Evolutionary conservation across 345 rosid species (phyloP).

Genomic region (Isatis tinctoria): DNA sequence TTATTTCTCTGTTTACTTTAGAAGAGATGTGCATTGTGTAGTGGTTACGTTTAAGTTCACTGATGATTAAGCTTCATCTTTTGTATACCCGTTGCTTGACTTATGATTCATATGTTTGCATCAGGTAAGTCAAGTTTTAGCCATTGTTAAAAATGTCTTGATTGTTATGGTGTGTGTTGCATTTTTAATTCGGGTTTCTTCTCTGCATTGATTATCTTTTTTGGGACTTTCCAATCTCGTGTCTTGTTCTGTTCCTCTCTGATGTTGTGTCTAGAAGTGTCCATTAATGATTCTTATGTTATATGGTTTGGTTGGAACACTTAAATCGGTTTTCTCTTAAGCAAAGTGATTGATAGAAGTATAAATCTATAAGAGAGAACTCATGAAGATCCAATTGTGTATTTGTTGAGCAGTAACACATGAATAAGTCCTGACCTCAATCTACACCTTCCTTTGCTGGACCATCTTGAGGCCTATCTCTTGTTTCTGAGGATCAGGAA

Average conservation of each 20-base stretch:
- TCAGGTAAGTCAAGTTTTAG: not conserved
- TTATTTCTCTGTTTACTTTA: not conserved
- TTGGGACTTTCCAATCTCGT: not conserved
- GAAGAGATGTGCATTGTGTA: not conserved
- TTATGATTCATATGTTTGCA: not conserved
- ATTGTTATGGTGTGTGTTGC: not conserved
- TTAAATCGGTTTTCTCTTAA: not conserved
- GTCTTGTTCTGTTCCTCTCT: not conserved
- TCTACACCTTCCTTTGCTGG: not conserved
- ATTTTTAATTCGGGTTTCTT: not conserved
- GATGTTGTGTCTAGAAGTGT: not conserved
- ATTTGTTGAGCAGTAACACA: not conserved
- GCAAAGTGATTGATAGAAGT: not conserved
- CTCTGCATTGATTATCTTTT: not conserved
- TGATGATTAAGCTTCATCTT: not conserved
- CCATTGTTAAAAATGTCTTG: not conserved
- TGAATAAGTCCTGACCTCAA: not conserved
- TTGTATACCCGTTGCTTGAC: not conserved
- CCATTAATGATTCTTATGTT: not conserved
- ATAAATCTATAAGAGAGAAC: not conserved
- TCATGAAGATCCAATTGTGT: not conserved
- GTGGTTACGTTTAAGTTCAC: not conserved
- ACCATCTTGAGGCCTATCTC: not conserved
- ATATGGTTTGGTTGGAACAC: not conserved
- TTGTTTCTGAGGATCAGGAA: not conserved